phyloP scores from a whole-genome alignment of 306 rosid species.

The Ziziphus jujuba region DNA sequence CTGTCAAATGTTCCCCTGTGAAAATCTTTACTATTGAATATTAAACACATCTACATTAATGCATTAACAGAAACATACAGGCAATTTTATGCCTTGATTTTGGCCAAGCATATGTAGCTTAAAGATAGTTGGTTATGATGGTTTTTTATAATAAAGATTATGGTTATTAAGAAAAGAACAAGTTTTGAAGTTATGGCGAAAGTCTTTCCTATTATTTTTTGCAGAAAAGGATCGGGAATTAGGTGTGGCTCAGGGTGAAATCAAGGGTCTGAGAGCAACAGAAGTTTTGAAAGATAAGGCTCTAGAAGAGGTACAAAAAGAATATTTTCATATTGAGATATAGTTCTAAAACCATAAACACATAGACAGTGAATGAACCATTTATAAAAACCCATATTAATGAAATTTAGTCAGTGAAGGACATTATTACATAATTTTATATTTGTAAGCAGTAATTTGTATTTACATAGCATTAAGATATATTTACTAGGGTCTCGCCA shows the following conservation, averaged over 20 bases:
- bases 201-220: not conserved
- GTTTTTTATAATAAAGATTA: too few species aligned
- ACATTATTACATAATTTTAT: too few species aligned
- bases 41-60: too few species aligned
- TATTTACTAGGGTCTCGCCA: not conserved
- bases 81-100: too few species aligned
- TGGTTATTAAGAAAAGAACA: not conserved
- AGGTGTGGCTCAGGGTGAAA: constrained; percentile 55
- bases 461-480: not conserved
- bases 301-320: constrained; percentile 64
- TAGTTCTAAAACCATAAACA: not conserved
- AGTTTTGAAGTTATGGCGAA: not conserved
- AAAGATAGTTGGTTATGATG: too few species aligned
- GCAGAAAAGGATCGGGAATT: constrained; percentile 69
- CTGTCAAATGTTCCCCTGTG: too few species aligned
- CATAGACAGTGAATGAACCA: not conserved
- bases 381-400: not conserved
- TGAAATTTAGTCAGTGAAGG: too few species aligned
- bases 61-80: too few species aligned
- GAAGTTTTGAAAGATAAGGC: constrained; percentile 83
- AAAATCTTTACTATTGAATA: too few species aligned
- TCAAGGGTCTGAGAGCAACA: constrained; percentile 67
- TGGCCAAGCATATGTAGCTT: too few species aligned
- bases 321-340: not conserved
- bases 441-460: not conserved